Evolutionary conservation across 1,139 yeast genomes (phyloP), one percentile per base, ranked within the genome.

Genomic region (Suhomyces taliae): DNA sequence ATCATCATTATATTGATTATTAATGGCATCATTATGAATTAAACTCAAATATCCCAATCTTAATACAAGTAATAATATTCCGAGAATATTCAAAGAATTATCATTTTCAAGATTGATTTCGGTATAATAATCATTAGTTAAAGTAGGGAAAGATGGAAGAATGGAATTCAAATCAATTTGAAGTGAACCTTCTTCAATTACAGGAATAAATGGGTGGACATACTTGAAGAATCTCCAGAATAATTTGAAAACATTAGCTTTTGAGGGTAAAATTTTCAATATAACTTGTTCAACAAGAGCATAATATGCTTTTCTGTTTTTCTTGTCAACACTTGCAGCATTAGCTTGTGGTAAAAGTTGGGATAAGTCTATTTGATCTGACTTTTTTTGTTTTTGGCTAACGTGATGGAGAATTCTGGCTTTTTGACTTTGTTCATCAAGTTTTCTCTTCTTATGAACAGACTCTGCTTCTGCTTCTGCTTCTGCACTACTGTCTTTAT

Each of bases 11-110:
- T 68, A 69, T 37, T 62, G 61, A 50, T 67, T 65, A 39, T 66
- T 55, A 2, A 56, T 51, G 12, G 65, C 62, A 38, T 68, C 69
- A 45, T 68, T 74, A 47, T 74, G 78, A 31, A 73, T 61, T 49
- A 74, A 59, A 40, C 73, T 66, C 67, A 73, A 61, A 51, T 72
- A 73, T 1, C 78, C 78, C 29, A 74, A 58, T 40, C 75, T 57
- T 29, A 67, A 48, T 4, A 67, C 59, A 4, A 74, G 50, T 32
- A 75, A 57, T 36, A 69, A 57, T 14, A 68, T 63, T 1, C 74
- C 77, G 35, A 69, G 47, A 1, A 64, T 57, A 39, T 58, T 60
- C 44, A 74, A 62, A 43, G 71, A 74, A 32, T 65, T 57, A 10
- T 72, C 74, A 44, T 53, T 63, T 24, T 61, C 61, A 36, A 75